A percentile compares a stretch with the other conserved stretches of the same genome.
Evolutionary conservation across 1,139 yeast genomes (phyloP).

Genomic region (Pichia sp.): DNA sequence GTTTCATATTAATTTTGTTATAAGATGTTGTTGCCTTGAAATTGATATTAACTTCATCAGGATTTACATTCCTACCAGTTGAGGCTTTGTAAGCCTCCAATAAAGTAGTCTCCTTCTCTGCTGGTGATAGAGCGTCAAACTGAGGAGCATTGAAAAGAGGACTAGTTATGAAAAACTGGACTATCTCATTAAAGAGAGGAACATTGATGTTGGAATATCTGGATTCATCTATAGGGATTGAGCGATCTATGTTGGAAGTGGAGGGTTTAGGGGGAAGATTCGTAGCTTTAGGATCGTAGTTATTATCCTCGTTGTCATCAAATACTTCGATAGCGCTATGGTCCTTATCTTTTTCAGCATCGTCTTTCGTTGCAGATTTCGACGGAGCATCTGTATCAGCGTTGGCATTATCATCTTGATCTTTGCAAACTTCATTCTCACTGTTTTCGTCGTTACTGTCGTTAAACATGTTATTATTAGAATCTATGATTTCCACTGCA

Average conservation of each 20-base stretch:
- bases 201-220: constrained; percentile 25
- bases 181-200: constrained; percentile 30
- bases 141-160: constrained; percentile 35
- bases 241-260: background rate
- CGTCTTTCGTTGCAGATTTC: too few relatives aligned
- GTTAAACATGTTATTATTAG: constrained; percentile 1
- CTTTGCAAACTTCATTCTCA: background rate
- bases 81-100: constrained; percentile 28
- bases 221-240: background rate
- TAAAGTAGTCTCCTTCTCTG: constrained; percentile 32
- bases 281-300: constrained; percentile 6
- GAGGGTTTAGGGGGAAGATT: background rate
- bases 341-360: constrained; percentile 14
- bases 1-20: constrained; percentile 28
- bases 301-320: constrained; percentile 16
- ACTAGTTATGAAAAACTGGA: constrained; percentile 28
- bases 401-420: background rate
- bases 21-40: constrained; percentile 34
- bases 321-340: constrained; percentile 6
- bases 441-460: constrained; percentile 8
- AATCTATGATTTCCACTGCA: background rate
- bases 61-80: constrained; percentile 18
- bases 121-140: constrained; percentile 36
- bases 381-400: constrained; percentile 3
- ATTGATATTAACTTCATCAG: constrained; percentile 23